A percentile compares a stretch with the other conserved stretches of the same genome.
phyloP scores from a whole-genome alignment of 1,139 yeast genomes.

The Zygotorulaspora mrakii region DNA sequence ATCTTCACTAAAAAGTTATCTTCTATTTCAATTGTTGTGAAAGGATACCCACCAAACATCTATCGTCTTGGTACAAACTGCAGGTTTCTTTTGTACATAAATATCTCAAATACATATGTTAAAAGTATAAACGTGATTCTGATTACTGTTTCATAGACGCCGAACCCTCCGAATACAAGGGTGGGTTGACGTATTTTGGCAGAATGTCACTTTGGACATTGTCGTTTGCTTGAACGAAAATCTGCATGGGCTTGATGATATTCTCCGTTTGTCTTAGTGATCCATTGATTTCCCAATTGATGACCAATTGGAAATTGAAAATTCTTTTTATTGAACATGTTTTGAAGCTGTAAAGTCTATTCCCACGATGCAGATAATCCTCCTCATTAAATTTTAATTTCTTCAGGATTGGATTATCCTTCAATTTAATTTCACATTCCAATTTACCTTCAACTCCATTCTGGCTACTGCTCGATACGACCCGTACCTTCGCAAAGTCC shows the following conservation, averaged over 20 bases:
- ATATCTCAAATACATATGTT: conserved; percentile 3
- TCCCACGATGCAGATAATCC: conserved; percentile 34
- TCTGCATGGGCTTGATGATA: conserved; percentile 24
- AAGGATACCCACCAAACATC: too few species aligned
- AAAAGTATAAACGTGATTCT: conserved; percentile 7
- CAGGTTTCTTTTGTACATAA: conserved; percentile 5
- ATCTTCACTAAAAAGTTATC: too few species aligned
- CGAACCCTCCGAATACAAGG: conserved; percentile 12
- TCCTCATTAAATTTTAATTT: conserved; percentile 31
- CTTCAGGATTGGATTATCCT: conserved; percentile 23
- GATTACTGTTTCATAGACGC: not conserved
- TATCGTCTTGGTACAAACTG: conserved; percentile 1
- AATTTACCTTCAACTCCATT: conserved; percentile 12
- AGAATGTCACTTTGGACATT: conserved; percentile 9
- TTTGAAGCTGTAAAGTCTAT: conserved; percentile 31
- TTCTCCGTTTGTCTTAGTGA: conserved; percentile 24
- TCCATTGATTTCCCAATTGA: conserved; percentile 29
- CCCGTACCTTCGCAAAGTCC: conserved; percentile 7
- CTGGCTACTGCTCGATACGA: conserved; percentile 3
- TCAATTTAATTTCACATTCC: conserved; percentile 27
- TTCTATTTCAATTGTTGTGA: too few species aligned
- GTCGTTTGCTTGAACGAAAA: conserved; percentile 22
- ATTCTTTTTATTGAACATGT: conserved; percentile 30
- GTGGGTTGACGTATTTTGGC: conserved; percentile 16
- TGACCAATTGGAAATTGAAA: conserved; percentile 28